phyloP scores from a whole-genome alignment of 495 filamentous ascomycete species.

The Penicillium waksmanii region DNA sequence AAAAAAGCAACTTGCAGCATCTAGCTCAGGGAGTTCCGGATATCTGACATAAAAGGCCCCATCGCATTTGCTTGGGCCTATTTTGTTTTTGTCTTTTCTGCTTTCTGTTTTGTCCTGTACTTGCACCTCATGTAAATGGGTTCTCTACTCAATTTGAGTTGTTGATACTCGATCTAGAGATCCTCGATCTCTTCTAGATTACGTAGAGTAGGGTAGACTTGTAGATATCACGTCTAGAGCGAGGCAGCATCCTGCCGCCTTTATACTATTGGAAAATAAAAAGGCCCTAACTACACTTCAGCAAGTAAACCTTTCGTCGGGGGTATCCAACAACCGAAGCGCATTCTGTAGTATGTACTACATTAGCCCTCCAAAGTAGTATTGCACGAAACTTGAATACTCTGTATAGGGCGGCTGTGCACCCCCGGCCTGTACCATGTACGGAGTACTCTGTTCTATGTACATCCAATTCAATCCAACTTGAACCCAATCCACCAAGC shows the following conservation, averaged over 20 bases:
- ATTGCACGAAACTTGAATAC: no score
- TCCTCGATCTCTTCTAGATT: neutral
- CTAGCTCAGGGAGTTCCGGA: constrained; percentile 73
- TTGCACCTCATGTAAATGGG: constrained; percentile 29
- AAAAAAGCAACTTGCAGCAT: constrained; percentile 28
- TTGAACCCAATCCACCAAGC: no score
- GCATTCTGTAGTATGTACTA: no score
- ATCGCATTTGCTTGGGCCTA: constrained; percentile 45
- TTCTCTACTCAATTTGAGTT: constrained; percentile 30
- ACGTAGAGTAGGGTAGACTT: neutral
- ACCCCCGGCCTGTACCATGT: no score
- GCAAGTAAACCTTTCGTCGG: no score
- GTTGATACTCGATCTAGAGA: constrained; percentile 1
- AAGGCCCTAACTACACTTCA: neutral
- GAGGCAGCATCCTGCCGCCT: no score
- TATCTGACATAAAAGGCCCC: constrained; percentile 70
- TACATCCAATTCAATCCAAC: no score
- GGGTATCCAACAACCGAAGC: no score
- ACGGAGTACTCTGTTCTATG: no score
- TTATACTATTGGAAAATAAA: neutral
- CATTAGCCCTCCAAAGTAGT: no score
- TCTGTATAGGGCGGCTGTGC: no score
- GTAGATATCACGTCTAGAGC: neutral
- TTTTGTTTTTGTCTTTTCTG: constrained; percentile 27
- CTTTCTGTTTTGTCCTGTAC: constrained; percentile 25